Percentiles rank a stretch among this genome's conserved stretches.
Evolutionary conservation across 139 green algal genomes (phyloP).

Genomic region (Ettlia oleoabundans): DNA sequence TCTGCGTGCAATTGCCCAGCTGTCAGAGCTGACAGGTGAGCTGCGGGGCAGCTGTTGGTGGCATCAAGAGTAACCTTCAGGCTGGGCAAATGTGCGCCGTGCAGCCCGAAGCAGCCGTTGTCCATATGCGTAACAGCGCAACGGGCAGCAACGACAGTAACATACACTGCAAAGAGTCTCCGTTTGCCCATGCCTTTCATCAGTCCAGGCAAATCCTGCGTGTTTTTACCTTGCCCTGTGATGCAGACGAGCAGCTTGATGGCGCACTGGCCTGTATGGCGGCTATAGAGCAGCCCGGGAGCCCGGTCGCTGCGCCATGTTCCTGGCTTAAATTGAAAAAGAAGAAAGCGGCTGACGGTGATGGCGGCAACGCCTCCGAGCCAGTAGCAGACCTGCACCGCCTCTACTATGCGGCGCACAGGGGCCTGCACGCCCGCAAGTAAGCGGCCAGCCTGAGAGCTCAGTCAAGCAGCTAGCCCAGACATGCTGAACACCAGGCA

Average conservation of each 20-base stretch:
- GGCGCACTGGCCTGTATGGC: neutral
- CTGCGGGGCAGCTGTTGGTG: no score
- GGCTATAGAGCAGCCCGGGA: neutral
- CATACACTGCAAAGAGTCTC: neutral
- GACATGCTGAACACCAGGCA: no score
- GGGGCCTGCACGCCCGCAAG: constrained; percentile 21
- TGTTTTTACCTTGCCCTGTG: neutral
- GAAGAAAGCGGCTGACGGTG: neutral
- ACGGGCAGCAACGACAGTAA: no score
- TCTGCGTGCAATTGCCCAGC: constrained; percentile 5
- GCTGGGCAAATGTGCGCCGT: no score
- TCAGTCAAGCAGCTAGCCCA: no score
- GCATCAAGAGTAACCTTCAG: no score
- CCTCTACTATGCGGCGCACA: constrained; percentile 11
- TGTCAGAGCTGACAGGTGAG: neutral
- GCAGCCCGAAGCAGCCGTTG: no score
- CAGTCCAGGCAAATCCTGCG: no score
- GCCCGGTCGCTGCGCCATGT: no score
- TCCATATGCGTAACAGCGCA: neutral
- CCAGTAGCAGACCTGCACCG: constrained; percentile 4
- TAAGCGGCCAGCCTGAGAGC: no score
- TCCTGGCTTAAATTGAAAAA: no score
- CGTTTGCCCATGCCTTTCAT: neutral
- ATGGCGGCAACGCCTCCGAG: neutral
- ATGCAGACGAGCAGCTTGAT: constrained; percentile 17